These are phyloP conservation scores for Cicer bijugum DNA, from an alignment of 306 rosid genomes.

Conservation along the genomic window DNA sequence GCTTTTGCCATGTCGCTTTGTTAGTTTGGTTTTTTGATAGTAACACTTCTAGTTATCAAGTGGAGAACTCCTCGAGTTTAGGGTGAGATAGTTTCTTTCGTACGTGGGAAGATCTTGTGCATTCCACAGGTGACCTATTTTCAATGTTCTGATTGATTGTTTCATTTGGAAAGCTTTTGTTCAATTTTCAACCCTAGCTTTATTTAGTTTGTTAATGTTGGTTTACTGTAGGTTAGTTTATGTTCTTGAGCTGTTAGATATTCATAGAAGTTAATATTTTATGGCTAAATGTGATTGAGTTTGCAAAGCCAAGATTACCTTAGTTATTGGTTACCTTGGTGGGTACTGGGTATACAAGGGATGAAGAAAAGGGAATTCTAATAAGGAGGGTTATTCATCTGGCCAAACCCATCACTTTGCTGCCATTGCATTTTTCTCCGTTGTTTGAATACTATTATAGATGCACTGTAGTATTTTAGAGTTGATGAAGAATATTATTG, in stretches of 20 bases:
- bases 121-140: neutral
- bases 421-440: neutral
- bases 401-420: neutral
- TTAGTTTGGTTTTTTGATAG: constrained; percentile 9
- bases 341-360: neutral
- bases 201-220: neutral
- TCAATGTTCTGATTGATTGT: neutral
- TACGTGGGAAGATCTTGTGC: neutral
- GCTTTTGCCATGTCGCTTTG: neutral
- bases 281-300: constrained; percentile 13
- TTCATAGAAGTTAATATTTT: constrained; percentile 4
- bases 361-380: neutral
- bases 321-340: constrained; percentile 13
- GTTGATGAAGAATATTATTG: neutral
- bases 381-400: neutral
- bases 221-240: neutral
- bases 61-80: neutral
- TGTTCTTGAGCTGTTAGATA: constrained; percentile 2
- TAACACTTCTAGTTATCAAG: constrained; percentile 34
- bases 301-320: constrained; percentile 27
- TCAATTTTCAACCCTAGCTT: neutral
- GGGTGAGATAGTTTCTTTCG: neutral
- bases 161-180: neutral
- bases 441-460: neutral
- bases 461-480: neutral